Conservation (phyloP, 805 yeast genomes). For the Kluyveromyces nonfermentans region DNA sequence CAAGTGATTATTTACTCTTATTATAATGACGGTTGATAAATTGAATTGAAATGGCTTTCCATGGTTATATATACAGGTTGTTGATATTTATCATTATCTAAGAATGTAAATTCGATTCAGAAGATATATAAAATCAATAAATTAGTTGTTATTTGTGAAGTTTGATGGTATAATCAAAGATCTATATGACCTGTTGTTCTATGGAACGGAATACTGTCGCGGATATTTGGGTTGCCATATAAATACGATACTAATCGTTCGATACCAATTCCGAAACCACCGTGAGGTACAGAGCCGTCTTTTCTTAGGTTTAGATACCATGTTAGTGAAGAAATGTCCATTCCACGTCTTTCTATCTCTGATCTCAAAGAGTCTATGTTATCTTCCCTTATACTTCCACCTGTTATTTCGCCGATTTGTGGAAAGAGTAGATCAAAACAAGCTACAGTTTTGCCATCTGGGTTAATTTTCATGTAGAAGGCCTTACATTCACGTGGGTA, state of each 20-base stretch:
- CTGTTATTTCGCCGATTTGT: conserved; percentile 85
- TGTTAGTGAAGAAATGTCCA: conserved; percentile 47
- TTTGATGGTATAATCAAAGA: neutral
- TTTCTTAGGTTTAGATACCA: conserved; percentile 76
- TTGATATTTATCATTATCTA: neutral
- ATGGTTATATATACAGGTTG: neutral
- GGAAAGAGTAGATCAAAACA: conserved; percentile 89
- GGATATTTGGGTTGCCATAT: conserved; percentile 65
- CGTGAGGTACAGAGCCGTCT: conserved; percentile 85
- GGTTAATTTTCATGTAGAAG: conserved; percentile 73
- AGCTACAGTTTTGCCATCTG: conserved; percentile 53
- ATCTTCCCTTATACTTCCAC: conserved; percentile 90
- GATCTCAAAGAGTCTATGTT: conserved; percentile 35
- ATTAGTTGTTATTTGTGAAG: neutral
- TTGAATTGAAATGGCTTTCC: neutral
- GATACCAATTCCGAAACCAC: conserved; percentile 95
- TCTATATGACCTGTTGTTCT: conserved; percentile 47
- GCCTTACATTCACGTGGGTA: conserved; percentile 78
- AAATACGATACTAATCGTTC: conserved; percentile 75
- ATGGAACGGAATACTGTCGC: conserved; percentile 84
- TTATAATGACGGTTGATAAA: neutral
- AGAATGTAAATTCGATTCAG: neutral
- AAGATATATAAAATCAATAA: neutral
- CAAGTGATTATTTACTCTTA: neutral
- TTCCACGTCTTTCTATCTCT: conserved; percentile 44